phyloP scores from a whole-genome alignment of 2,329 filamentous ascomycete genomes.

The Dactylellina cionopaga region DNA sequence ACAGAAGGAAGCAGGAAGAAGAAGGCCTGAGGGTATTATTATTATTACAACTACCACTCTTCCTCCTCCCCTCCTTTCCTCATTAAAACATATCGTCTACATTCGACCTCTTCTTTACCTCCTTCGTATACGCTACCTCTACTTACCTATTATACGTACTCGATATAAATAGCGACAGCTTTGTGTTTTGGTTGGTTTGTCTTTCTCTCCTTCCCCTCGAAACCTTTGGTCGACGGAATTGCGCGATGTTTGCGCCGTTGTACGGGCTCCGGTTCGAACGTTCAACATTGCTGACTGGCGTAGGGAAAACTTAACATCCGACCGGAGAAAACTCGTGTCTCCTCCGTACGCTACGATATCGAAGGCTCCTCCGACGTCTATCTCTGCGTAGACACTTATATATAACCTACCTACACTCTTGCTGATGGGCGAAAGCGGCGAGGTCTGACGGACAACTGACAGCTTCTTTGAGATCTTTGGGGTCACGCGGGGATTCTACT shows the following conservation, averaged over 20 bases:
- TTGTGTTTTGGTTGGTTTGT: neutral
- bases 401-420: no score
- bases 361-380: no score
- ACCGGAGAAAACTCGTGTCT: slow-evolving; percentile 6
- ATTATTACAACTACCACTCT: neutral
- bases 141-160: no score
- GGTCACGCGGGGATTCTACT: neutral
- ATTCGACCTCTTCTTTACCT: neutral
- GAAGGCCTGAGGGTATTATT: neutral
- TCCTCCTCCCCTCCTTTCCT: neutral
- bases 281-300: slow-evolving; percentile 12
- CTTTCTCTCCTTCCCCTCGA: neutral
- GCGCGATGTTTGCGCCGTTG: slow-evolving; percentile 44
- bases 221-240: slow-evolving; percentile 8
- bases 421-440: no score
- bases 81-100: neutral
- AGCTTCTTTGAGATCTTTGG: neutral
- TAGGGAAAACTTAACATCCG: slow-evolving; percentile 2
- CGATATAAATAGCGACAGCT: no score
- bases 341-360: neutral
- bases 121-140: neutral
- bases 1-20: neutral
- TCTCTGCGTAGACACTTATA: no score
- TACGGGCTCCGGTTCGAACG: neutral
- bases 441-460: neutral